Evolutionary conservation across 352 stramenopile genomes (phyloP).

Genomic region (Pythium phragmitis): DNA sequence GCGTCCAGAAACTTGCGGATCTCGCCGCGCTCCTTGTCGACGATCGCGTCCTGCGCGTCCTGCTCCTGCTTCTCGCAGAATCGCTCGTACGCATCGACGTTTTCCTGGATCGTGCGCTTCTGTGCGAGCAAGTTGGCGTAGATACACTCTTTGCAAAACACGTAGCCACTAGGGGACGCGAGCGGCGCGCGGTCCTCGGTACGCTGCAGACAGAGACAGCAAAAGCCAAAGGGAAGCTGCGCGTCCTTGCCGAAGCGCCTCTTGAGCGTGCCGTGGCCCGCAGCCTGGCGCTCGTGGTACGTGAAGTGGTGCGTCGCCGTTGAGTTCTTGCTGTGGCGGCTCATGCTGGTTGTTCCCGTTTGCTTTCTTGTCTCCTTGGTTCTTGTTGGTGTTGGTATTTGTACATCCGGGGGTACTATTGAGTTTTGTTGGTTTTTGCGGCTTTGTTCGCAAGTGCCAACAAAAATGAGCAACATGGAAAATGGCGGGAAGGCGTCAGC

Average conservation of each 20-base stretch:
- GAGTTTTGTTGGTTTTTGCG: neutral
- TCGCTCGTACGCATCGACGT: slow-evolving; percentile 55
- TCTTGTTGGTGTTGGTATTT: slow-evolving; percentile 4
- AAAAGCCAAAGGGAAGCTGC: slow-evolving; percentile 75
- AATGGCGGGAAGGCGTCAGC: slow-evolving; percentile 5
- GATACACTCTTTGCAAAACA: slow-evolving; percentile 89
- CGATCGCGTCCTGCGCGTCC: slow-evolving; percentile 43
- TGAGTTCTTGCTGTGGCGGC: slow-evolving; percentile 87
- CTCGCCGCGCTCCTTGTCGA: slow-evolving; percentile 50
- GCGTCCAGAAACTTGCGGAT: slow-evolving; percentile 58
- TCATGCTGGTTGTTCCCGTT: slow-evolving; percentile 42
- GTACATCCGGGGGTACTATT: slow-evolving; percentile 6
- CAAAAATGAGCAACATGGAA: slow-evolving; percentile 2
- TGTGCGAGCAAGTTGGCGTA: slow-evolving; percentile 84
- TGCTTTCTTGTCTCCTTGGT: neutral
- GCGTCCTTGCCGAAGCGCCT: slow-evolving; percentile 77
- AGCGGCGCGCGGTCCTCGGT: slow-evolving; percentile 61
- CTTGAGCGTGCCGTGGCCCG: slow-evolving; percentile 82
- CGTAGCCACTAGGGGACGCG: slow-evolving; percentile 63
- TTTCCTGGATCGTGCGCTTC: slow-evolving; percentile 80
- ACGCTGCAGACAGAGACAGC: slow-evolving; percentile 71
- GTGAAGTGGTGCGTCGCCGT: slow-evolving; percentile 87
- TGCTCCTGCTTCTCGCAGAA: slow-evolving; percentile 54
- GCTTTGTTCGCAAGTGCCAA: neutral
- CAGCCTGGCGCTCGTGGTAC: slow-evolving; percentile 76